These are phyloP conservation scores for Fonsecaea pedrosoi DNA, from an alignment of 2,329 filamentous ascomycete genomes.

Conservation along the genomic window DNA sequence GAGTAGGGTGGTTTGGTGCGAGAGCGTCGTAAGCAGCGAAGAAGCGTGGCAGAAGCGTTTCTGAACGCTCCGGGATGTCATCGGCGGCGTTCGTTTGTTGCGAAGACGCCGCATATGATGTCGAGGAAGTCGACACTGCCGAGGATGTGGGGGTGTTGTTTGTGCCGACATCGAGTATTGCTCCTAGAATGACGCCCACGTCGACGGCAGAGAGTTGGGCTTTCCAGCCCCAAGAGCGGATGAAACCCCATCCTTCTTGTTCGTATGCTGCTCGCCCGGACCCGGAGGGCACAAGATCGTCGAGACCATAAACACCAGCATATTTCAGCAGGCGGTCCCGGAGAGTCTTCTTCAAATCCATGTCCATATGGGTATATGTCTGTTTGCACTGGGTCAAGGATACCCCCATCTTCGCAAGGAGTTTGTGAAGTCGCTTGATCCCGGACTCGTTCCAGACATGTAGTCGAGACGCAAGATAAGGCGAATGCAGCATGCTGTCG, in stretches of 20 bases:
- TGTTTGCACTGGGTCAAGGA: conserved; percentile 93
- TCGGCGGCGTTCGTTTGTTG: conserved; percentile 30
- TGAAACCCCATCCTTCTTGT: conserved; percentile 96
- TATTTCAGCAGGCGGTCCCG: conserved; percentile 88
- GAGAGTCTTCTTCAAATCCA: conserved; percentile 88
- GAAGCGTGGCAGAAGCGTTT: conserved; percentile 55
- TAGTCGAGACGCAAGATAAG: conserved; percentile 87
- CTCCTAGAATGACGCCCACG: conserved; percentile 89
- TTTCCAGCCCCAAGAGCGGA: conserved; percentile 96
- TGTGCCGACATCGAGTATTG: conserved; percentile 84
- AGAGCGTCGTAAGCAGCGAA: conserved; percentile 67
- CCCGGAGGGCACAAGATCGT: conserved; percentile 86
- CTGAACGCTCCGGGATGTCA: conserved; percentile 36
- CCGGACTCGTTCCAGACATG: conserved; percentile 95
- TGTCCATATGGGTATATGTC: conserved; percentile 97
- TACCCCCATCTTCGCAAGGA: conserved; percentile 97
- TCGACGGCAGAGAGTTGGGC: conserved; percentile 92
- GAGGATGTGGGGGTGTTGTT: not conserved
- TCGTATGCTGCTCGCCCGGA: conserved; percentile 71
- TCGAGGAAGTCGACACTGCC: conserved; percentile 15
- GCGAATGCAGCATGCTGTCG: conserved; percentile 97
- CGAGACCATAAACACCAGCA: conserved; percentile 88
- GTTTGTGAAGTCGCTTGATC: conserved; percentile 85
- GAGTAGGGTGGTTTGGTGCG: conserved; percentile 50
- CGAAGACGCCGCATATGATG: conserved; percentile 26